Evolutionary conservation across 805 yeast species (phyloP).

Genomic region (Zygoascus flipseniorum): DNA sequence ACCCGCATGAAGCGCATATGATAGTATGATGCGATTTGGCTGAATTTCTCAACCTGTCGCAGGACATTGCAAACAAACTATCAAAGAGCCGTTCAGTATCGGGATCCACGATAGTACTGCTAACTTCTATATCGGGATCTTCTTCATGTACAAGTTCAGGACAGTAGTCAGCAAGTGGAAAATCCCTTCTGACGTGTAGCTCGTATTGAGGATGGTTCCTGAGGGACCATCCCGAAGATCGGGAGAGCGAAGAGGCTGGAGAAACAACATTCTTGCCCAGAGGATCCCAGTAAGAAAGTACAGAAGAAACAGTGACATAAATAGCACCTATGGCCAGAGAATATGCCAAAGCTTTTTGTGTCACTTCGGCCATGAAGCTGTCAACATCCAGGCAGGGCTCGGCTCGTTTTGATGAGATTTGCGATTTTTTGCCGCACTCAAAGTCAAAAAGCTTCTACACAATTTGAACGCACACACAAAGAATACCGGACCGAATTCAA

Average conservation of each 20-base stretch:
- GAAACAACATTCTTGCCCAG: not conserved
- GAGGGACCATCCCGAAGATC: not conserved
- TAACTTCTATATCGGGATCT: not conserved
- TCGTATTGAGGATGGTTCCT: not conserved
- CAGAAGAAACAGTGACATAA: not conserved
- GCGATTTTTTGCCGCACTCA: too few relatives aligned
- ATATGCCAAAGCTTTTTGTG: not conserved
- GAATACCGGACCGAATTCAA: too few relatives aligned
- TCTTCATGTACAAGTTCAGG: not conserved
- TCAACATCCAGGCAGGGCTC: too few relatives aligned
- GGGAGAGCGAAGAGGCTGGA: not conserved
- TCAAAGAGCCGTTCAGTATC: not conserved
- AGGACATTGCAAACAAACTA: not conserved
- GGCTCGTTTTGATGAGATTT: too few relatives aligned
- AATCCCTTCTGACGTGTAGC: not conserved
- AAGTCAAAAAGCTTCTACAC: too few relatives aligned
- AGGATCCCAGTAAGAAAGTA: not conserved
- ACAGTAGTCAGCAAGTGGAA: not conserved
- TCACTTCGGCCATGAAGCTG: not conserved
- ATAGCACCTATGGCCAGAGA: not conserved
- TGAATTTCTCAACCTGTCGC: not conserved
- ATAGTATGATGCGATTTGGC: not conserved
- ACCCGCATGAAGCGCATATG: constrained; percentile 3
- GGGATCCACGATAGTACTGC: not conserved
- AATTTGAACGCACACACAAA: too few relatives aligned